Evolutionary conservation across 2,329 filamentous ascomycete species (phyloP).

Genomic region (Aureobasidium sp.): DNA sequence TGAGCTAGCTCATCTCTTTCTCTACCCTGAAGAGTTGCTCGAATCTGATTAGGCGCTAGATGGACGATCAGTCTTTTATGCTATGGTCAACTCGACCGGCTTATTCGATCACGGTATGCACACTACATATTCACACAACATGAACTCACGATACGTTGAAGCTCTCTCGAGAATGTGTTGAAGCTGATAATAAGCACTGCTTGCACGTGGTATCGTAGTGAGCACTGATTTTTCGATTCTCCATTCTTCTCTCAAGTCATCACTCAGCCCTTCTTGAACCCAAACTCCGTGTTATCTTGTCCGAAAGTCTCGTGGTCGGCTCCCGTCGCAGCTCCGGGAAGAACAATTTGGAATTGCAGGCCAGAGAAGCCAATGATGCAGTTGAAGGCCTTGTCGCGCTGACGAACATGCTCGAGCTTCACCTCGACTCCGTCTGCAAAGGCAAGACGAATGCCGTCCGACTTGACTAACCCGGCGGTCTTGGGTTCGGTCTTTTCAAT

Average conservation of each 20-base stretch:
- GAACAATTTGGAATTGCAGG: conserved; percentile 29
- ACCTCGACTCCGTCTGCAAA: conserved; percentile 14
- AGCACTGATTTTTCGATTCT: no score
- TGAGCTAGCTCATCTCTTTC: neutral
- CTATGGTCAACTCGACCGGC: neutral
- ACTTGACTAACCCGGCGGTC: conserved; percentile 11
- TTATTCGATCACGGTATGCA: neutral
- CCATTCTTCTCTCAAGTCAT: neutral
- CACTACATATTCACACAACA: neutral
- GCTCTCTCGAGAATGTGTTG: no score
- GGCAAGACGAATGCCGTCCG: neutral
- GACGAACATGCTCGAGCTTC: conserved; percentile 25
- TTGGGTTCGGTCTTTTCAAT: conserved; percentile 22
- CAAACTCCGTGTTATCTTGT: neutral
- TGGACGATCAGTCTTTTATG: neutral
- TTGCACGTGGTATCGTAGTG: no score
- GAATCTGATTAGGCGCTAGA: neutral
- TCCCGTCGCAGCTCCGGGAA: neutral
- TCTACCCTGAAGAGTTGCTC: neutral
- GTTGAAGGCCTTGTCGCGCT: conserved; percentile 32
- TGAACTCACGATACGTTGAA: no score
- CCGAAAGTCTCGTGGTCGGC: neutral
- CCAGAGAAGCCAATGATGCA: conserved; percentile 32
- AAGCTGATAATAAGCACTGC: no score
- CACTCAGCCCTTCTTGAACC: neutral